Conservation (phyloP, 345 rosid genomes). For the Erucastrum elatum region DNA sequence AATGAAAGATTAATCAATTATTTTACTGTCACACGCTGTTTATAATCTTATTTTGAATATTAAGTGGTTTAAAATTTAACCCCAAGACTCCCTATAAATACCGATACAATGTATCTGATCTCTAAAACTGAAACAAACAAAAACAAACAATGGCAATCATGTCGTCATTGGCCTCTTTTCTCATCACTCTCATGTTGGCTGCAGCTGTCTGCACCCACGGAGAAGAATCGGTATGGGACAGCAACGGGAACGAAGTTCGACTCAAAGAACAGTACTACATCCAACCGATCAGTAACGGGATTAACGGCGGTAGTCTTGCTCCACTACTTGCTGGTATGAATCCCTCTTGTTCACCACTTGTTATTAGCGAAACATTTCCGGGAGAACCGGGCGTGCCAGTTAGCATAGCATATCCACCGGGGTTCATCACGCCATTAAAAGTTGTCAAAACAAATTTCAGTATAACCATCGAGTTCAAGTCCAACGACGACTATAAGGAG, state of each 20-base stretch:
- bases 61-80: no score
- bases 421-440: no score
- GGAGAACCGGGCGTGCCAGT: slow-evolving; percentile 1
- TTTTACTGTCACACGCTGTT: no score
- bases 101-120: neutral
- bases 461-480: slow-evolving; percentile 13
- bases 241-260: neutral
- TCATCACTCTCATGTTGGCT: slow-evolving; percentile 12
- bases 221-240: neutral
- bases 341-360: slow-evolving; percentile 8
- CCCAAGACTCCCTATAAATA: neutral
- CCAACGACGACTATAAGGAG: neutral
- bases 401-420: neutral
- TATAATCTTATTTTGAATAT: no score
- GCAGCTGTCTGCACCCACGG: slow-evolving; percentile 6
- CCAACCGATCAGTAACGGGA: neutral
- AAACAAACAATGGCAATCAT: neutral
- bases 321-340: neutral
- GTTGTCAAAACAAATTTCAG: neutral
- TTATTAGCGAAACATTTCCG: neutral
- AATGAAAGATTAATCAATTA: no score
- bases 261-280: neutral
- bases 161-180: neutral
- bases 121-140: neutral
- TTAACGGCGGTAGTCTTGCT: slow-evolving; percentile 15